Base-by-base conservation (phyloP, 129 eudicot genomes). In the Ambrosia trifida region DNA sequence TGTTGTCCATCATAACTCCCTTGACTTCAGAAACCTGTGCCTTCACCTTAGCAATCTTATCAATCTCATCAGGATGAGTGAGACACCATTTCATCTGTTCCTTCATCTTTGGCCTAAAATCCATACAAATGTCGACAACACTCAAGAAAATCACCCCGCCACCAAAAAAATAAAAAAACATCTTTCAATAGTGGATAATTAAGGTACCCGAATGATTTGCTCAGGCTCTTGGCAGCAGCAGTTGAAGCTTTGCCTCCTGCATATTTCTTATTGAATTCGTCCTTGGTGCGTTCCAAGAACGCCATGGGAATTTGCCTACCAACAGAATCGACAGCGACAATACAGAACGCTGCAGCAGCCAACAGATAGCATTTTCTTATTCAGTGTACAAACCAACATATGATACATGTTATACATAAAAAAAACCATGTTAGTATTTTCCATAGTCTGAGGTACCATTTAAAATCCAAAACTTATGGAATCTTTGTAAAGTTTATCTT, bases 1-100 rank as follows among this genome's bases (percentile, higher is more conserved):
- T 87, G 77, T 87, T 87, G 73, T 82, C 93, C 86, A 84, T 73
- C 93, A 87, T 87, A 18, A 82, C 93, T 66, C 93, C 89, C 69
- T 84, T 87, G 6, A 87, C 93, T 79, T 87, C 93, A 73, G 78
- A 30, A 73, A 87, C 93, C 36, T 84, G 89, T 74, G 93, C 87
- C 73, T 87, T 83, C 12, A 87, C 92, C 77, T 87, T 81, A 8
- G 88, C 80, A 69, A 87, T 78, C 81, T 87, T 81, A 76, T 62
- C 82, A 11, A 83, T 81, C 50, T 87, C 92, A 33, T 87, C 86
- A 7, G 92, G 88, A 79, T 84, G 84, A 72, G 82, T 80, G 16
- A 75, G 79, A 57, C 88, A 86, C 46, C 83, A 86, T 54, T 81
- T 77, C 91, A 86, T 86, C 54, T 86, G 91, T 68, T 81, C 91